Conservation (phyloP, 2,329 filamentous ascomycete genomes). For the Cladosporium sp. region DNA sequence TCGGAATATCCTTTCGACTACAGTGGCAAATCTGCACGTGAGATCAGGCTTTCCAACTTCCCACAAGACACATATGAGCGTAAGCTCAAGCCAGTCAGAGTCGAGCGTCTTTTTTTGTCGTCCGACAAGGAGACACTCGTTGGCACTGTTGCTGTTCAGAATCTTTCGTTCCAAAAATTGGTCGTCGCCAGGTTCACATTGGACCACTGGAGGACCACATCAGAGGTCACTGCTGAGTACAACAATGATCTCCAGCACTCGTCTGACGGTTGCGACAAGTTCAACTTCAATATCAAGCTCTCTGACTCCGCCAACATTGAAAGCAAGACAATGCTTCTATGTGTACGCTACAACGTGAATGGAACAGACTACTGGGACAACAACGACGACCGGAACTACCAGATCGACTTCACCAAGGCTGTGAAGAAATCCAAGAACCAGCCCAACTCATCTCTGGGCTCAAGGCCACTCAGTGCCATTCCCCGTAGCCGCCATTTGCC, state of each 20-base stretch:
- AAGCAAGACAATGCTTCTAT: constrained; percentile 88
- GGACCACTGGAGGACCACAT: constrained; percentile 98
- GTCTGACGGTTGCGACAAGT: constrained; percentile 71
- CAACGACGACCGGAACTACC: constrained; percentile 83
- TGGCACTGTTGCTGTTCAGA: constrained; percentile 80
- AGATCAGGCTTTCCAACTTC: constrained; percentile 82
- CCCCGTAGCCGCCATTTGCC: constrained; percentile 51
- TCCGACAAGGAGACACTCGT: constrained; percentile 82
- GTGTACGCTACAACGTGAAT: constrained; percentile 81
- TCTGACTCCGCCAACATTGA: constrained; percentile 89
- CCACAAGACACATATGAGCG: constrained; percentile 66
- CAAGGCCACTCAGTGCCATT: constrained; percentile 53
- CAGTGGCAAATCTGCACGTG: constrained; percentile 72
- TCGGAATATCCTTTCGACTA: constrained; percentile 80
- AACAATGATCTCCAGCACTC: constrained; percentile 71
- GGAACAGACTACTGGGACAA: constrained; percentile 95
- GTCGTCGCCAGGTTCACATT: constrained; percentile 94
- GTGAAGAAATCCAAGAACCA: constrained; percentile 25
- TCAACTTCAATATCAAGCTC: constrained; percentile 91
- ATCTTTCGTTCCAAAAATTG: constrained; percentile 83
- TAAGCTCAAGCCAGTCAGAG: constrained; percentile 66
- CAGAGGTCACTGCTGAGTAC: constrained; percentile 88
- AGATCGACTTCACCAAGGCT: constrained; percentile 71
- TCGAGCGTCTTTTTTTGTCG: constrained; percentile 86
- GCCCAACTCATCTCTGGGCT: constrained; percentile 45